A percentile compares a stretch with the other conserved stretches of the same genome.
Evolutionary conservation across 2,329 filamentous ascomycete species (phyloP).

Genomic region (Onygena corvina): DNA sequence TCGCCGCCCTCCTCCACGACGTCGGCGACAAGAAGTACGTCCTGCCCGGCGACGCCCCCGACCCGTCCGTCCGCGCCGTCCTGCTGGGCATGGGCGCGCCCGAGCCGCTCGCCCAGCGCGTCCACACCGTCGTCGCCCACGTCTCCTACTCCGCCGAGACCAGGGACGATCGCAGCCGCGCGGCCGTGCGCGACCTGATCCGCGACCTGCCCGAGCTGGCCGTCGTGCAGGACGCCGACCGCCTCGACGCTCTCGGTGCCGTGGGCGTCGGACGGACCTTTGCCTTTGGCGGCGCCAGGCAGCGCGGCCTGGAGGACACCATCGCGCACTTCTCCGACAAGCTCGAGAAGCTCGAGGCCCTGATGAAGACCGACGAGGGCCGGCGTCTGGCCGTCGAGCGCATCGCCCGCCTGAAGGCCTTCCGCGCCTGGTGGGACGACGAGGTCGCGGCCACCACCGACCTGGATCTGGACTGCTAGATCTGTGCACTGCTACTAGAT

Average conservation of each 20-base stretch:
- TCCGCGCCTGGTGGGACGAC: constrained; percentile 44
- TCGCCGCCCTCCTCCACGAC: constrained; percentile 72
- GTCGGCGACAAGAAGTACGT: constrained; percentile 78
- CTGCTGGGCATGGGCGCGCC: constrained; percentile 39
- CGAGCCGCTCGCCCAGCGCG: constrained; percentile 47
- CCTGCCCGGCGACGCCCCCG: not conserved
- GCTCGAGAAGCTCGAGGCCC: constrained; percentile 49
- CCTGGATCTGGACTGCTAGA: too few species aligned
- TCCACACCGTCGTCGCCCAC: constrained; percentile 61
- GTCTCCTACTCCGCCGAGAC: constrained; percentile 72
- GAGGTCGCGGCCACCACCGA: constrained; percentile 25
- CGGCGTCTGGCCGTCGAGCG: constrained; percentile 38
- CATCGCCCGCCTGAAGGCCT: constrained; percentile 38
- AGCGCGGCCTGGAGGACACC: constrained; percentile 47
- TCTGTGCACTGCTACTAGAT: too few species aligned
- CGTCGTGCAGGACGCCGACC: constrained; percentile 83
- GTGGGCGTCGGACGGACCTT: constrained; percentile 72
- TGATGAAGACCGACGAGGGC: constrained; percentile 52
- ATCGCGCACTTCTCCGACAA: constrained; percentile 69
- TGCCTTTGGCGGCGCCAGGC: constrained; percentile 45
- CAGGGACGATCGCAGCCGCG: constrained; percentile 41
- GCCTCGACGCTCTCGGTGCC: constrained; percentile 77
- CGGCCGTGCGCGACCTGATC: constrained; percentile 49
- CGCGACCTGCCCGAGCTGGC: constrained; percentile 57
- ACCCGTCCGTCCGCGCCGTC: constrained; percentile 21